A percentile compares a stretch with the other conserved stretches of the same genome.
Evolutionary conservation across 192 early-diverging fungal species (phyloP).

Genomic region (Chytriomyces sp.): DNA sequence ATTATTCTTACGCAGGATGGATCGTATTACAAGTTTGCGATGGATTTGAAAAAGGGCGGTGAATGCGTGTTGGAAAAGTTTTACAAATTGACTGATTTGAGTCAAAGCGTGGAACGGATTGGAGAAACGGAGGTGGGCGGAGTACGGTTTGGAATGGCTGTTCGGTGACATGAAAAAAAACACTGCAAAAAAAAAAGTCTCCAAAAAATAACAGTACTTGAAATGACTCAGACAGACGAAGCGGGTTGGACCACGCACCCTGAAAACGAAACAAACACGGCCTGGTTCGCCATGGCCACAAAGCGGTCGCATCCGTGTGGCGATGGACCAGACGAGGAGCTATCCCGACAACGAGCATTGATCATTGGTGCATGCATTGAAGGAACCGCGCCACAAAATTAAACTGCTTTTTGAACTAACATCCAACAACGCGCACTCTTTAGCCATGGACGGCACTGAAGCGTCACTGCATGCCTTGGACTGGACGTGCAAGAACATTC

Average conservation of each 20-base stretch:
- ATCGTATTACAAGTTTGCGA: slow-evolving; percentile 82
- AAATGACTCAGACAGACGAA: no score
- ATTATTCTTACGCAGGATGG: slow-evolving; percentile 59
- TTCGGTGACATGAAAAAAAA: neutral
- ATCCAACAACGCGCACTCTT: neutral
- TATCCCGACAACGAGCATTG: no score
- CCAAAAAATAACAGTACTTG: no score
- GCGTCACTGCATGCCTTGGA: neutral
- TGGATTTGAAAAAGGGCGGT: slow-evolving; percentile 76
- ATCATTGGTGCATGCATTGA: no score
- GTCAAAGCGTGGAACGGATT: neutral
- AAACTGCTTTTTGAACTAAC: no score
- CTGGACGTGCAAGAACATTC: neutral
- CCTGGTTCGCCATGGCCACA: no score
- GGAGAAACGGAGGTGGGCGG: slow-evolving; percentile 8
- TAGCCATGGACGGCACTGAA: slow-evolving; percentile 5
- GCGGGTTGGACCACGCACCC: no score
- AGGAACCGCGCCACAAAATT: no score
- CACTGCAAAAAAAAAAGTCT: no score
- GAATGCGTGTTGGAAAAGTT: slow-evolving; percentile 56
- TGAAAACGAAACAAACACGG: no score
- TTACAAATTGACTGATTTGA: neutral
- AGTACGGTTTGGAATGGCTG: slow-evolving; percentile 17
- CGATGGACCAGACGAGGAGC: no score
- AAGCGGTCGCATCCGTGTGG: no score